A percentile compares a stretch with the other conserved stretches of the same genome.
Conservation (phyloP, 1,284 basidiomycete species). For the Moesziomyces sp. region DNA sequence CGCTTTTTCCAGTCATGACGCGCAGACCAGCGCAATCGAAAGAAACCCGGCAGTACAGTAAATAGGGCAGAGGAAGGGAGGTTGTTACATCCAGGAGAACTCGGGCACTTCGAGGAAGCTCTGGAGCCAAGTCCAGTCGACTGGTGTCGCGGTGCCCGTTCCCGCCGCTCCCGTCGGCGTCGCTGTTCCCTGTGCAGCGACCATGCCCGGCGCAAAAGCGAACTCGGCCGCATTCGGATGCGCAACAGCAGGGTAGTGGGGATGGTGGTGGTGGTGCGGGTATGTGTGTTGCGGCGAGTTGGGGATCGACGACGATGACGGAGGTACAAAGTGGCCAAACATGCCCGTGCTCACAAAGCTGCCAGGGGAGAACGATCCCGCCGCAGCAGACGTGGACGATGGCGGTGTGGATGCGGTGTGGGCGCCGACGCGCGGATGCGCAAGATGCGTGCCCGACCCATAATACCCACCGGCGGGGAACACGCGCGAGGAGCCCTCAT, state of each 20-base stretch:
- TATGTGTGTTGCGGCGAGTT: conserved; percentile 16
- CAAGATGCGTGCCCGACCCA: conserved; percentile 1
- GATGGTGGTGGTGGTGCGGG: background rate
- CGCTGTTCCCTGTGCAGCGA: conserved; percentile 9
- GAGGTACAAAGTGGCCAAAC: conserved; percentile 38
- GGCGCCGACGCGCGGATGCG: conserved; percentile 7
- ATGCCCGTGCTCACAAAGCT: conserved; percentile 40
- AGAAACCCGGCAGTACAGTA: background rate
- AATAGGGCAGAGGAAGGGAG: background rate
- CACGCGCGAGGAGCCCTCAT: background rate
- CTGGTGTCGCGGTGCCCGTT: conserved; percentile 39
- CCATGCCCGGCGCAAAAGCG: conserved; percentile 10
- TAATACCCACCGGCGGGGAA: conserved; percentile 6
- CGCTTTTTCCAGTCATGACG: too few relatives aligned
- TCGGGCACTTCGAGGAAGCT: conserved; percentile 49
- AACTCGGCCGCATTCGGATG: conserved; percentile 7
- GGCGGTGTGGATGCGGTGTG: conserved; percentile 11
- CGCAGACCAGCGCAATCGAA: too few relatives aligned
- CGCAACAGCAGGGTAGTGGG: background rate
- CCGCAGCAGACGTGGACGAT: conserved; percentile 1
- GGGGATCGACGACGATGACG: conserved; percentile 13
- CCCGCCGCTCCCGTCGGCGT: conserved; percentile 16
- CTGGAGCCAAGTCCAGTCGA: conserved; percentile 52
- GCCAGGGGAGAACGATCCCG: conserved; percentile 23
- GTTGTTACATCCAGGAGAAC: conserved; percentile 41